These are phyloP conservation scores for Reticulascus tulasneorum DNA, from an alignment of 2,329 filamentous ascomycete species.

Conservation along the genomic window DNA sequence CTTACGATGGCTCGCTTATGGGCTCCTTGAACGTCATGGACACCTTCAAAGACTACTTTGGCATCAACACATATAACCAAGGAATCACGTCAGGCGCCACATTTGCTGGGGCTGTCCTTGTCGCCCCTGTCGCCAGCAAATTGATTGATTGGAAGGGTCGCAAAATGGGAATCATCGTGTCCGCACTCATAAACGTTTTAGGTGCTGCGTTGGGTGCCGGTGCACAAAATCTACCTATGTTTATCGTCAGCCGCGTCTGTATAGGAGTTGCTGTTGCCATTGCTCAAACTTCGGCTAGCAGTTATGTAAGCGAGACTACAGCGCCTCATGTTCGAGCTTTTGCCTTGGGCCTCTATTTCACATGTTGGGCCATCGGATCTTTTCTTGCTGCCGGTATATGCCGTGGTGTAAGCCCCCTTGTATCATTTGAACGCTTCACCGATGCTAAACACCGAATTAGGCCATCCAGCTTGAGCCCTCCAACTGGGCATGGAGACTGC, in stretches of 20 bases:
- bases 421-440: background rate
- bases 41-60: slow-evolving; percentile 50
- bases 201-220: slow-evolving; percentile 59
- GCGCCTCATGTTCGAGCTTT: slow-evolving; percentile 54
- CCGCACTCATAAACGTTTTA: slow-evolving; percentile 46
- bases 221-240: slow-evolving; percentile 51
- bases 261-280: slow-evolving; percentile 65
- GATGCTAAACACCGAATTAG: background rate
- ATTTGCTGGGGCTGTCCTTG: slow-evolving; percentile 47
- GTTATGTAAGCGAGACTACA: slow-evolving; percentile 65
- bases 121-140: slow-evolving; percentile 43
- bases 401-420: slow-evolving; percentile 16
- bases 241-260: slow-evolving; percentile 54
- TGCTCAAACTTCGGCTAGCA: slow-evolving; percentile 63
- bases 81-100: slow-evolving; percentile 50
- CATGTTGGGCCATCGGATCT: slow-evolving; percentile 68
- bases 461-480: slow-evolving; percentile 5
- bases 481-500: slow-evolving; percentile 17
- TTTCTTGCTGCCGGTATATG: slow-evolving; percentile 18
- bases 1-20: slow-evolving; percentile 29
- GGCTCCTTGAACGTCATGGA: slow-evolving; percentile 43
- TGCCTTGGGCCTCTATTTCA: slow-evolving; percentile 60
- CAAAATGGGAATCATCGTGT: slow-evolving; percentile 40
- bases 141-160: slow-evolving; percentile 46
- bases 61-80: slow-evolving; percentile 40